A percentile compares a stretch with the other conserved stretches of the same genome.
Conservation (phyloP, 768 basidiomycete genomes). For the Tubosaeta sp. region DNA sequence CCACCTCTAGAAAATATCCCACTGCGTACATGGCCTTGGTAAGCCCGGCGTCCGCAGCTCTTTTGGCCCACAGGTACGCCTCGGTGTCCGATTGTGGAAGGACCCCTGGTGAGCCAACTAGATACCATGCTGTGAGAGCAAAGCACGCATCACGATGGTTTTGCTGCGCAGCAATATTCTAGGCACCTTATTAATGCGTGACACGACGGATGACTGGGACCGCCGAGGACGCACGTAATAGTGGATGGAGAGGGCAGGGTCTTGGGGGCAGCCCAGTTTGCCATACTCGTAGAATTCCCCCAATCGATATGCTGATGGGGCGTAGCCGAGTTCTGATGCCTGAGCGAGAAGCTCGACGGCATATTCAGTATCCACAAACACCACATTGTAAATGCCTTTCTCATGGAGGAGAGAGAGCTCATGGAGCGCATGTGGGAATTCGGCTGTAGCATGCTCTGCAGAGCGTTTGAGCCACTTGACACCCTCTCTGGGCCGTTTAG, state of each 20-base stretch:
- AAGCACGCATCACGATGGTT: constrained; percentile 97
- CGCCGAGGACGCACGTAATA: constrained; percentile 84
- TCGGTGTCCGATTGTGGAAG: constrained; percentile 98
- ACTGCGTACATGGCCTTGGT: constrained; percentile 97
- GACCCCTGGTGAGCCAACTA: constrained; percentile 96
- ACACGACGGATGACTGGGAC: constrained; percentile 1
- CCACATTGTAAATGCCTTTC: constrained; percentile 95
- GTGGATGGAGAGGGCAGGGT: constrained; percentile 95
- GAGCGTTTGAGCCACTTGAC: constrained; percentile 99
- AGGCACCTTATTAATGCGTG: constrained; percentile 12
- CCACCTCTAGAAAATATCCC: constrained; percentile 96
- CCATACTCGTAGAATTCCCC: constrained; percentile 99
- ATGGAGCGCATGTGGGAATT: constrained; percentile 95
- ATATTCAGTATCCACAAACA: constrained; percentile 96
- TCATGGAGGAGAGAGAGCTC: constrained; percentile 93
- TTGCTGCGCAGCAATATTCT: constrained; percentile 99
- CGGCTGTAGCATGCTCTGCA: constrained; percentile 89
- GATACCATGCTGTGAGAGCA: constrained; percentile 97
- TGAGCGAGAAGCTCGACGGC: constrained; percentile 92
- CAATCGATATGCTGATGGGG: constrained; percentile 90
- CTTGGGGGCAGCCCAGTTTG: constrained; percentile 96
- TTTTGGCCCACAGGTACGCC: constrained; percentile 96
- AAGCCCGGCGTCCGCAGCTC: constrained; percentile 87
- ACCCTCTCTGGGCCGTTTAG: constrained; percentile 89
- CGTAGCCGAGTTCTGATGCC: constrained; percentile 93